These are phyloP conservation scores for Lasiosphaeria hispida DNA, from an alignment of 495 filamentous ascomycete species.

Conservation along the genomic window DNA sequence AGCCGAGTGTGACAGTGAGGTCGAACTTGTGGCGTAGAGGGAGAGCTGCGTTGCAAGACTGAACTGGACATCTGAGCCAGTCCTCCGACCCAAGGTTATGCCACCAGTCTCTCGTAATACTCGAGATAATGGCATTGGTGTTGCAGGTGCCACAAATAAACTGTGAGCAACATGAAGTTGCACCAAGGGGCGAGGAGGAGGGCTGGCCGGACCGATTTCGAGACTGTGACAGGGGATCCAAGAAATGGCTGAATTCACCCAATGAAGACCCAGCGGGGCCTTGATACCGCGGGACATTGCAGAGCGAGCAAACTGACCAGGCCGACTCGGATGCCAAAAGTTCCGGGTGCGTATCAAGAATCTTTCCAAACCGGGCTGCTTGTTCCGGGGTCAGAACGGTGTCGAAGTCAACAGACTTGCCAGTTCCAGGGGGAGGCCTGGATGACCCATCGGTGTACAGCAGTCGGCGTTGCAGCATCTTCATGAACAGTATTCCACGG, in stretches of 20 bases:
- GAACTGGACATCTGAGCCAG: conserved; percentile 17
- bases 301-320: conserved; percentile 4
- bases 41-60: conserved; percentile 1
- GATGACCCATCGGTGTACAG: not conserved
- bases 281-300: not conserved
- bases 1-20: not conserved
- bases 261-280: not conserved
- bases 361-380: not conserved
- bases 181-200: not conserved
- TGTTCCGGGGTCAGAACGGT: not conserved
- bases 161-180: conserved; percentile 4
- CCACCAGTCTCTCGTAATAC: conserved; percentile 16
- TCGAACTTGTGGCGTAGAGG: conserved; percentile 1
- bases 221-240: not conserved
- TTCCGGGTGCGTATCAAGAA: not conserved
- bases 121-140: not conserved
- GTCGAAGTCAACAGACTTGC: not conserved
- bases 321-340: not conserved
- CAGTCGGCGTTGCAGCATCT: not conserved
- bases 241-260: not conserved
- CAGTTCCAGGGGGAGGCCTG: not conserved
- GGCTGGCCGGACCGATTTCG: not conserved
- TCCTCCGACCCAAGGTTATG: conserved; percentile 2
- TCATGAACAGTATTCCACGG: not conserved
- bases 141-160: conserved; percentile 14